A percentile compares a stretch with the other conserved stretches of the same genome.
phyloP scores from a whole-genome alignment of 805 yeast genomes.

The Saccharomycopsis schoenii region DNA sequence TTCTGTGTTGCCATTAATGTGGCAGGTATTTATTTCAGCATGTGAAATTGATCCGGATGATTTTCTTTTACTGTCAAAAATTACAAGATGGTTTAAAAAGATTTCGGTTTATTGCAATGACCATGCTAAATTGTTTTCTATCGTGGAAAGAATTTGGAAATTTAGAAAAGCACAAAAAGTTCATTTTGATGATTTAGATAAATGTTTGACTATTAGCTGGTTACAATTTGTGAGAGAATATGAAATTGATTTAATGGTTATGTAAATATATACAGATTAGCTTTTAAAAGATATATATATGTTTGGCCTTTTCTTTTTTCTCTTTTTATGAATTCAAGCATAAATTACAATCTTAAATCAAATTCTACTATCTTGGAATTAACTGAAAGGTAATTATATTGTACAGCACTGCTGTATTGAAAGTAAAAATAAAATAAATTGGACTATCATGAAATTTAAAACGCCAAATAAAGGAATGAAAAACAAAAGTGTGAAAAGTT shows the following conservation, averaged over 20 bases:
- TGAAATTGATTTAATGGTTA: slow-evolving; percentile 14
- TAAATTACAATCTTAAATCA: no score
- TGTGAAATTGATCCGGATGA: slow-evolving; percentile 53
- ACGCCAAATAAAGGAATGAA: not conserved
- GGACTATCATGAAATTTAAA: no score
- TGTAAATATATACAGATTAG: not conserved
- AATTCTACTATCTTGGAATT: no score
- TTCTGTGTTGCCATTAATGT: slow-evolving; percentile 58
- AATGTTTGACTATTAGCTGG: slow-evolving; percentile 7
- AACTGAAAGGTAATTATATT: no score
- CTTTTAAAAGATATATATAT: not conserved
- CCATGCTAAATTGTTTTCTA: not conserved
- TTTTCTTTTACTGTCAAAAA: slow-evolving; percentile 48
- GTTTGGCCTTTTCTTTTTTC: not conserved
- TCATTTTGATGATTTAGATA: not conserved
- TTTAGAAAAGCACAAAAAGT: not conserved
- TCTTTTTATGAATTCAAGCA: not conserved
- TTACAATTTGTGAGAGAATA: slow-evolving; percentile 13
- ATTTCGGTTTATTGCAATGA: slow-evolving; percentile 25
- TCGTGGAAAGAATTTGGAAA: slow-evolving; percentile 14
- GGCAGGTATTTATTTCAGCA: slow-evolving; percentile 88
- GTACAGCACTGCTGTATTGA: no score
- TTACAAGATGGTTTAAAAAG: slow-evolving; percentile 45
- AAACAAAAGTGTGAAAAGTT: not conserved
- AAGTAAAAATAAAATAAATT: no score